Evolutionary conservation across 1,139 yeast genomes (phyloP), one percentile per base, ranked within the genome.

Genomic region (Yamadazyma diddensiae): DNA sequence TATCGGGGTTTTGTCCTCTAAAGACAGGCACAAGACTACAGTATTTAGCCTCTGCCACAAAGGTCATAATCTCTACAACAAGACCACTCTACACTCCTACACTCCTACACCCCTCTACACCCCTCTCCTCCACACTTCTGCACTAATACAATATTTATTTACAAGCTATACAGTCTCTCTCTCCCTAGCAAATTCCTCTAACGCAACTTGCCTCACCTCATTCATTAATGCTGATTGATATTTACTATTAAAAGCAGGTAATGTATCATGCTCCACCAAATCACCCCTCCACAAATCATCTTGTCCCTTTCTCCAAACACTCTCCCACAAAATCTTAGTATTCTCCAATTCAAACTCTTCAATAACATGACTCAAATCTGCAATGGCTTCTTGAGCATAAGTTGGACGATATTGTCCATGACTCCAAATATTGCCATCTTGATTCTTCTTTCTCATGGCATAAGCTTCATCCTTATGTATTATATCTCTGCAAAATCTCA

Each of bases 321-420:
- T 78, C 48, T 86, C 96, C 97, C 97, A 88, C 46, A 67, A 70
- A 28, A 87, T 65, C 36, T 62, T 70, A 21, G 82, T 71, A 36
- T 55, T 50, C 31, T 59, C 62, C 45, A 75, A 59, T 35, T 67
- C 67, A 49, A 81, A 69, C 49, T 82, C 79, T 43, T 79, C 85
- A 37, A 80, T 62, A 33, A 86, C 81, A 48, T 80, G 79, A 21
- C 82, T 69, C 46, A 90, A 64, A 58, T 90, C 97, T 1, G 96
- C 88, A 15, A 87, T 88, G 1, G 97, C 86, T 57, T 90, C 97
- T 57, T 87, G 95, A 8, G 94, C 70, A 58, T 82, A 85, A 0
- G 94, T 81, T 18, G 97, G 97, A 52, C 97, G 76, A 63, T 73
- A 90, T 58, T 84, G 94, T 29, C 87, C 92, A 35, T 83, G 75